Evolutionary conservation across 2,329 filamentous ascomycete genomes (phyloP).

Genomic region (Alternaria metachromatica): DNA sequence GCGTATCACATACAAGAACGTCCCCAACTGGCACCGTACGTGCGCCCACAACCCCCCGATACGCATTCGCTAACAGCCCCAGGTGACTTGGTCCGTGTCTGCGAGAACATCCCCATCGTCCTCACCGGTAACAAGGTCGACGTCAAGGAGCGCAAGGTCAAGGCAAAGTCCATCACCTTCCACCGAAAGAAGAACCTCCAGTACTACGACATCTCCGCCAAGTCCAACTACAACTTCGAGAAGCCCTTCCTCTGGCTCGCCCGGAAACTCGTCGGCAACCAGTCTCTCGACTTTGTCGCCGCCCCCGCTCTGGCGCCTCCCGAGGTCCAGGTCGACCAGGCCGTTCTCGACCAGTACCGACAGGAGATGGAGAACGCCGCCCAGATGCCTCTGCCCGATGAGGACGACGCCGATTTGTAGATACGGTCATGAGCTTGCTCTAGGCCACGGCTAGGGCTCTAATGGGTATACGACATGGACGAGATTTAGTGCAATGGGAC

Average conservation of each 20-base stretch:
- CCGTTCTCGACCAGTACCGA: constrained; percentile 80
- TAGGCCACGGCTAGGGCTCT: constrained; percentile 25
- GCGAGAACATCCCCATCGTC: constrained; percentile 98
- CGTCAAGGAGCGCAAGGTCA: constrained; percentile 99
- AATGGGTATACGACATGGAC: constrained; percentile 40
- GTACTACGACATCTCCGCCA: constrained; percentile 99
- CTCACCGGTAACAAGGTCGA: constrained; percentile 99
- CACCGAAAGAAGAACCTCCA: constrained; percentile 99
- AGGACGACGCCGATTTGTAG: constrained; percentile 78
- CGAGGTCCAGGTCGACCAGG: constrained; percentile 86
- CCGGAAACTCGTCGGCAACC: constrained; percentile 96
- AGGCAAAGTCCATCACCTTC: constrained; percentile 99
- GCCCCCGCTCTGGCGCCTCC: constrained; percentile 93
- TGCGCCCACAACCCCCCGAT: constrained; percentile 34
- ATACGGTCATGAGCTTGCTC: constrained; percentile 38
- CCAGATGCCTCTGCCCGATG: constrained; percentile 85
- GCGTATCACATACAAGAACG: constrained; percentile 99
- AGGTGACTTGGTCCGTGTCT: constrained; percentile 98
- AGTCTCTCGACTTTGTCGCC: constrained; percentile 90
- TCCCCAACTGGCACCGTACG: constrained; percentile 99
- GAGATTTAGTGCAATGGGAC: constrained; percentile 31
- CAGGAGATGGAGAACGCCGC: constrained; percentile 87
- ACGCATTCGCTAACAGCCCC: constrained; percentile 22
- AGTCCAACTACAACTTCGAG: constrained; percentile 99
- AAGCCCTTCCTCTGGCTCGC: constrained; percentile 99